Evolutionary conservation across 2,329 filamentous ascomycete genomes (phyloP).

Genomic region (Phaeosphaeriaceae sp.): DNA sequence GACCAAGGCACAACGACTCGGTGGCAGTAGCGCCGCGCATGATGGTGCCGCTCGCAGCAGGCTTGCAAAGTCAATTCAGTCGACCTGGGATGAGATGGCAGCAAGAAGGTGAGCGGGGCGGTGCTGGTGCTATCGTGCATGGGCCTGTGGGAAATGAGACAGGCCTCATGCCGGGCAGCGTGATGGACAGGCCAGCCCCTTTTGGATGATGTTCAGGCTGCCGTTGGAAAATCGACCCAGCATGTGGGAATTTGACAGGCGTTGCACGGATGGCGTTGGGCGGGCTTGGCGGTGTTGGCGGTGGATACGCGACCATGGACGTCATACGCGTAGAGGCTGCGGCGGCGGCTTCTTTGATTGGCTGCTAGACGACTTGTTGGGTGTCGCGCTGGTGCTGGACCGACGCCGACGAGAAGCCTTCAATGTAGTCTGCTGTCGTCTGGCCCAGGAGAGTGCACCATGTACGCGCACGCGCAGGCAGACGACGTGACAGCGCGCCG

Average conservation of each 20-base stretch:
- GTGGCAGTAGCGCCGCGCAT: conserved; percentile 12
- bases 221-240: conserved; percentile 28
- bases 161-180: conserved; percentile 19
- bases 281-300: conserved; percentile 18
- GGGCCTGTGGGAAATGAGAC: conserved; percentile 19
- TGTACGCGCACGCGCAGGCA: background rate
- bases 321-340: conserved; percentile 33
- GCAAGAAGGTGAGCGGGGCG: background rate
- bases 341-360: conserved; percentile 18
- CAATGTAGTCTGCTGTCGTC: background rate
- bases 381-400: conserved; percentile 19
- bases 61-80: conserved; percentile 7
- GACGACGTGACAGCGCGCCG: background rate
- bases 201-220: conserved; percentile 27
- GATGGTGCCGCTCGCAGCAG: conserved; percentile 18
- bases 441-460: background rate
- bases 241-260: conserved; percentile 25
- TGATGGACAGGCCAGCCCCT: conserved; percentile 19
- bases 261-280: conserved; percentile 31
- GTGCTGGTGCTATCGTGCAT: background rate
- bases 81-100: background rate
- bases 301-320: conserved; percentile 28
- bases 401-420: background rate
- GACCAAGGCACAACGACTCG: conserved; percentile 1
- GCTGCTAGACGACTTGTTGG: conserved; percentile 23